Evolutionary conservation across 2,329 filamentous ascomycete genomes (phyloP).

Genomic region (Pseudogymnoascus sp.): DNA sequence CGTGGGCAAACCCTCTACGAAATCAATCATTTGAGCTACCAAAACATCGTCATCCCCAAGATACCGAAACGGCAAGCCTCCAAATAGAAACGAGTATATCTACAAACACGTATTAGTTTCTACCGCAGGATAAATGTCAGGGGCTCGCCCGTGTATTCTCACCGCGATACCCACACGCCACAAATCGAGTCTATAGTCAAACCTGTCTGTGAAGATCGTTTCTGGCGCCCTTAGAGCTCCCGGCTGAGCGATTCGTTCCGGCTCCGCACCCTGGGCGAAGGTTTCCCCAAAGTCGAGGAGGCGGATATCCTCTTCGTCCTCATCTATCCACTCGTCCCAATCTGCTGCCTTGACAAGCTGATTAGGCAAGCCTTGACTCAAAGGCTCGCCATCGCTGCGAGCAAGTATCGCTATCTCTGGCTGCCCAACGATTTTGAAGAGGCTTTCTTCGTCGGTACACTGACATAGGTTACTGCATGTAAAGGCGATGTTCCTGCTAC

Average conservation of each 20-base stretch:
- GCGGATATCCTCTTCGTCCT: conserved; percentile 24
- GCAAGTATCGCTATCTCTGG: conserved; percentile 11
- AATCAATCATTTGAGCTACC: conserved; percentile 16
- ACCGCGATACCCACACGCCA: conserved; percentile 20
- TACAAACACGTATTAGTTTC: background rate
- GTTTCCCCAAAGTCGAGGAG: conserved; percentile 24
- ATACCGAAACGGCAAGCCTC: conserved; percentile 11
- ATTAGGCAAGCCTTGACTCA: conserved; percentile 17
- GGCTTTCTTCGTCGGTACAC: conserved; percentile 11
- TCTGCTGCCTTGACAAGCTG: conserved; percentile 15
- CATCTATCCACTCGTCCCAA: conserved; percentile 21
- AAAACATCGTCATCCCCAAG: conserved; percentile 1
- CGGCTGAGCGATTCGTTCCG: conserved; percentile 20
- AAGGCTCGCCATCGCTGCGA: conserved; percentile 12
- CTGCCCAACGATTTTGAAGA: conserved; percentile 14
- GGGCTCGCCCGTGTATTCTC: background rate
- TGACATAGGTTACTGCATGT: conserved; percentile 15
- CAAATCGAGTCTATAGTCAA: conserved; percentile 24
- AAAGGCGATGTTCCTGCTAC: conserved; percentile 25
- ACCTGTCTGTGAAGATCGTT: conserved; percentile 21
- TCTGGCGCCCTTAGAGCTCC: conserved; percentile 20
- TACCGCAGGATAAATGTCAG: background rate
- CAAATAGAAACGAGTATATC: conserved; percentile 17
- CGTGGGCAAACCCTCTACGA: conserved; percentile 14
- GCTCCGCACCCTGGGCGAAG: conserved; percentile 16